These are phyloP conservation scores for Byssochlamys sp. DNA, from an alignment of 2,329 filamentous ascomycete genomes.

Conservation along the genomic window DNA sequence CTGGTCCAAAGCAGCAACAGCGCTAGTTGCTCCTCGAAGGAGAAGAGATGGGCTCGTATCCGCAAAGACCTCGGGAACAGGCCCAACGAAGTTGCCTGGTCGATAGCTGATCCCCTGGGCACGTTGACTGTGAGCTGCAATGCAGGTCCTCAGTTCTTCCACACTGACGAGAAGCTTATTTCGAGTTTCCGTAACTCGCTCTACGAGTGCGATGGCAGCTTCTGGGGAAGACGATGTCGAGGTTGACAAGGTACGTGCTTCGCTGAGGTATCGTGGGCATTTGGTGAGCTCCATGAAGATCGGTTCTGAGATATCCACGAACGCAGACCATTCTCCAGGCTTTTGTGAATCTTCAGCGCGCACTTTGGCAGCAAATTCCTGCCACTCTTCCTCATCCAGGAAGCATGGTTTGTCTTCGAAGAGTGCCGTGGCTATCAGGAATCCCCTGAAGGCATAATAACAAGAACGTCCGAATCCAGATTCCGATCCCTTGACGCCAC, in stretches of 20 bases:
- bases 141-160: slow-evolving; percentile 10
- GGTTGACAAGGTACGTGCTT: slow-evolving; percentile 7
- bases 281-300: slow-evolving; percentile 19
- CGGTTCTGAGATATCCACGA: slow-evolving; percentile 14
- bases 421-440: slow-evolving; percentile 26
- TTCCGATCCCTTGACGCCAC: slow-evolving; percentile 21
- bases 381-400: slow-evolving; percentile 25
- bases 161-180: slow-evolving; percentile 4
- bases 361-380: slow-evolving; percentile 15
- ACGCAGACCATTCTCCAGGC: slow-evolving; percentile 15
- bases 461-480: slow-evolving; percentile 24
- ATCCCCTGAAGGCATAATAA: slow-evolving; percentile 29
- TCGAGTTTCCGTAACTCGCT: slow-evolving; percentile 12
- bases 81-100: slow-evolving; percentile 15
- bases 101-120: slow-evolving; percentile 15
- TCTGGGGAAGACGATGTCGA: slow-evolving; percentile 3
- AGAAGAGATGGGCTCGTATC: slow-evolving; percentile 17
- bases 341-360: slow-evolving; percentile 16
- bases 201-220: slow-evolving; percentile 2
- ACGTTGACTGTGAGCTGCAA: slow-evolving; percentile 14
- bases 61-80: slow-evolving; percentile 14
- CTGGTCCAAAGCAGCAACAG: slow-evolving; percentile 11
- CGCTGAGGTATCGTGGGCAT: slow-evolving; percentile 20
- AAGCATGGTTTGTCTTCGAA: slow-evolving; percentile 27
- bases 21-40: slow-evolving; percentile 16